Percentiles rank a stretch among this genome's conserved stretches.
phyloP scores from a whole-genome alignment of 345 rosid genomes.

The Lumnitzera littorea region DNA sequence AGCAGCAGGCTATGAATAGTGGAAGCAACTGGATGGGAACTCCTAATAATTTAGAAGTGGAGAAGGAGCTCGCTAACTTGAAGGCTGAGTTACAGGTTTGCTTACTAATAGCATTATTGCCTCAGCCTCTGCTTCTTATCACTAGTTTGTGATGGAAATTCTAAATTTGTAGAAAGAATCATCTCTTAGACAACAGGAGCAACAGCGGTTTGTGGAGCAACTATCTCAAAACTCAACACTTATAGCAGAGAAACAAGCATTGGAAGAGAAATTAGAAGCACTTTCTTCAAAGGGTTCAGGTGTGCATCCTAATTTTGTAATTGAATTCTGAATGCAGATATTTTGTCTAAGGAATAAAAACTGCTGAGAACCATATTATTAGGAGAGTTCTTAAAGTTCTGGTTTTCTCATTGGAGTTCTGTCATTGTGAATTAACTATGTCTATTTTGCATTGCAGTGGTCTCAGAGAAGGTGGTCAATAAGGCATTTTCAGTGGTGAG shows the following conservation, averaged over 20 bases:
- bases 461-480: slow-evolving; percentile 26
- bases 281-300: slow-evolving; percentile 46
- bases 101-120: neutral
- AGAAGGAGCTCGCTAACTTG: slow-evolving; percentile 60
- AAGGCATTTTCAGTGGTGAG: slow-evolving; percentile 64
- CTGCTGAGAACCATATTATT: no score
- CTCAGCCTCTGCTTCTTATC: slow-evolving; percentile 1
- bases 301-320: slow-evolving; percentile 11
- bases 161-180: slow-evolving; percentile 51
- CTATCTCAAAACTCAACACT: slow-evolving; percentile 53
- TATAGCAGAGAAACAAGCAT: slow-evolving; percentile 59
- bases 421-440: neutral
- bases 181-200: slow-evolving; percentile 59
- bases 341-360: no score
- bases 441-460: slow-evolving; percentile 24
- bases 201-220: slow-evolving; percentile 44
- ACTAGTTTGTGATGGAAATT: slow-evolving; percentile 22
- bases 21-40: slow-evolving; percentile 38
- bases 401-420: neutral
- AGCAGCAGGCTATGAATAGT: slow-evolving; percentile 54
- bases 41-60: slow-evolving; percentile 57
- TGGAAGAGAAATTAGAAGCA: slow-evolving; percentile 58
- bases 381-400: neutral
- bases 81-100: slow-evolving; percentile 68
- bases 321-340: neutral